Conservation (phyloP, 2,329 filamentous ascomycete genomes). For the Tricladium varicosporioides region DNA sequence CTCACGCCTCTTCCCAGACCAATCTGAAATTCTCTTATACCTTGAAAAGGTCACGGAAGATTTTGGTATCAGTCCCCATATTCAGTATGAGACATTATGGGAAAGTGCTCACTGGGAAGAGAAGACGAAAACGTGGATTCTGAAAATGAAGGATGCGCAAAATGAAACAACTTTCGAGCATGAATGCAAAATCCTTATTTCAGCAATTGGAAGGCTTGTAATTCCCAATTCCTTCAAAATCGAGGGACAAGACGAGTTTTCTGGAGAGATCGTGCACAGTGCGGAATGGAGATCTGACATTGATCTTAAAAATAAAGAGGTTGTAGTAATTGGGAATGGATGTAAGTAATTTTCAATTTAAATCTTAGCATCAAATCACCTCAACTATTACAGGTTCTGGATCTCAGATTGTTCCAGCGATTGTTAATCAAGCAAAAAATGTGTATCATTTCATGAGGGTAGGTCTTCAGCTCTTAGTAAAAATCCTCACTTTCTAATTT, state of each 20-base stretch:
- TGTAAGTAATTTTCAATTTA: not conserved
- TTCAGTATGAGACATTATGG: not conserved
- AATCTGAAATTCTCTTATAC: conserved; percentile 58
- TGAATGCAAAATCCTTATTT: not conserved
- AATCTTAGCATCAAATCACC: not conserved
- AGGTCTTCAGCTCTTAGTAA: not conserved
- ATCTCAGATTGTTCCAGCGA: not conserved
- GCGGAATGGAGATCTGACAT: not conserved
- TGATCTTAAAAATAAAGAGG: not conserved
- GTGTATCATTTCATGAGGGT: not conserved
- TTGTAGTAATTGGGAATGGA: not conserved
- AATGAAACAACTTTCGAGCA: not conserved
- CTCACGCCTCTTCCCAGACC: conserved; percentile 54
- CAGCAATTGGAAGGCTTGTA: not conserved
- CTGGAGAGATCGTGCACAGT: not conserved
- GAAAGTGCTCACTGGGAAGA: not conserved
- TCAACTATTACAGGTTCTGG: not conserved
- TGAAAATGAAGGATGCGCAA: not conserved
- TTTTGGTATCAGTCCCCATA: not conserved
- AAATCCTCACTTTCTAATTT: not conserved
- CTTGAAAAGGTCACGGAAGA: not conserved
- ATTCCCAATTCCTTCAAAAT: not conserved
- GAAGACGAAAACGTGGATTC: not conserved
- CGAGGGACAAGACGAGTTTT: not conserved
- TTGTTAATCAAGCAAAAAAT: not conserved